phyloP scores from a whole-genome alignment of 768 basidiomycete genomes.

The Coprinellus aureogranulatus region DNA sequence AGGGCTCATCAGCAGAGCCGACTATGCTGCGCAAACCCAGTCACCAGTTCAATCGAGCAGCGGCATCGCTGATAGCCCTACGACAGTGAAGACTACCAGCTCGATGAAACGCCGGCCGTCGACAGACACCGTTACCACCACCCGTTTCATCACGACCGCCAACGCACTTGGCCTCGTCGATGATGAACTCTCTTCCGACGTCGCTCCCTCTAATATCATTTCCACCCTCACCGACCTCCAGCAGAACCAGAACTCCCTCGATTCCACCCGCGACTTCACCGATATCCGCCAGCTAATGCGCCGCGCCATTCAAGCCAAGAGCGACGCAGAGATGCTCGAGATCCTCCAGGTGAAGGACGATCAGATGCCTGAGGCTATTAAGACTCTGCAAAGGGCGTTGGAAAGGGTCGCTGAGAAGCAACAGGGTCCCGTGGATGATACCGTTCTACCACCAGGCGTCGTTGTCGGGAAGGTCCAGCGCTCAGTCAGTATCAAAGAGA shows the following conservation, averaged over 20 bases:
- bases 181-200: background rate
- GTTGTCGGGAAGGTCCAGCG: conserved; percentile 18
- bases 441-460: conserved; percentile 7
- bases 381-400: conserved; percentile 64
- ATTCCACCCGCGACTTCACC: conserved; percentile 50
- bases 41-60: background rate
- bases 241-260: conserved; percentile 32
- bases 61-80: background rate
- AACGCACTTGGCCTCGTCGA: conserved; percentile 22
- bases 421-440: background rate
- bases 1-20: background rate
- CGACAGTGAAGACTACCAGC: background rate
- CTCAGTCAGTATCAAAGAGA: conserved; percentile 17
- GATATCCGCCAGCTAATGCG: conserved; percentile 61
- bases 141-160: conserved; percentile 18
- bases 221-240: conserved; percentile 24
- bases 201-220: conserved; percentile 15
- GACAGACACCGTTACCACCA: conserved; percentile 11
- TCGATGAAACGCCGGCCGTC: background rate
- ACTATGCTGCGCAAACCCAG: conserved; percentile 9
- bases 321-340: conserved; percentile 61
- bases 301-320: conserved; percentile 52
- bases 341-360: conserved; percentile 60
- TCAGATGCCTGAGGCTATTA: conserved; percentile 80
- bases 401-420: conserved; percentile 38